Evolutionary conservation across 768 basidiomycete species (phyloP), one percentile per base, ranked within the genome.

Genomic region (Boletales sp.): DNA sequence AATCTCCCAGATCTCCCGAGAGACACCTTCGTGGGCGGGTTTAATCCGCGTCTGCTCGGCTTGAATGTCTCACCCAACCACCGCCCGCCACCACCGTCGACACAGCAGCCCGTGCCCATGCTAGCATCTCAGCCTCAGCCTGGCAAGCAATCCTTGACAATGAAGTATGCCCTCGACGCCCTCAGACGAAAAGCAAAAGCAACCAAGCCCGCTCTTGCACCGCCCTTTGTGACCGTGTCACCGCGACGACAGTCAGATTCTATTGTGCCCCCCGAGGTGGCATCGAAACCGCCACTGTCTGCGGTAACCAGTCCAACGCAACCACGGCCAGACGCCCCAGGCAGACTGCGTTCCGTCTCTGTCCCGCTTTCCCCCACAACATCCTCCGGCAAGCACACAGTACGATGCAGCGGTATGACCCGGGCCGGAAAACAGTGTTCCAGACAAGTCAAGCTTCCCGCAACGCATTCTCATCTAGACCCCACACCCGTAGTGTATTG

Each of bases 341-440:
- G 8, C 40, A 66, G 55, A 52, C 57, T 60, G n/a, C 63, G 64
- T 48, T 12, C 50, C 31, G 40, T 12, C 38, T 60, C 64, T 45
- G 50, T 42, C 43, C 53, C 62, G 10, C 52, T 48, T 31, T 51
- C 60, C 41, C 55, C 57, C 14, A 36, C 49, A 40, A 47, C 56
- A 18, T 58, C 60, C 47, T 31, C 56, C 14, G 53, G 51, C 32
- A 62, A 29, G 27, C 47, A 45, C 36, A 59, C 51, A 6, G 27
- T 40, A n/a, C 86, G 81, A 58, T 91, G 89, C 59, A 72, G 72
- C 51, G 86, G 80, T 5, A 68, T 75, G 34, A 90, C 86, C n/a
- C 82, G 81, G 60, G 70, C 77, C 13, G 84, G 80, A 10, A 79
- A 76, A 55, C 79, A 68, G 32, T 92, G 90, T 57, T 74, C 69